Evolutionary conservation across 2,329 filamentous ascomycete species (phyloP), one percentile per base, ranked within the genome.

Genomic region (Monilinia fructigena): DNA sequence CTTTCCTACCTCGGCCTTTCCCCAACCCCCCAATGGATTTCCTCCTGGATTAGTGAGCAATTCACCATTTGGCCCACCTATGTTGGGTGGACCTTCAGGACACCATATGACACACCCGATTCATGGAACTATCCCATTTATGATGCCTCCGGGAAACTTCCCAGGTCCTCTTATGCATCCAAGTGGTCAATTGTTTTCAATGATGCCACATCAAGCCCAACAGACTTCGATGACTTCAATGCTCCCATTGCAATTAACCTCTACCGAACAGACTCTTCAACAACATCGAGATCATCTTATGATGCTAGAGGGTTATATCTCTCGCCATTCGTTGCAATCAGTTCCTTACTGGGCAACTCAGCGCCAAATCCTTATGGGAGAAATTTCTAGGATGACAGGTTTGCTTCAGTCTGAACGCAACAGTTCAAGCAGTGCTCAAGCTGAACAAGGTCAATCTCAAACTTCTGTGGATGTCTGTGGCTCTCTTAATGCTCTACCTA

Each of bases 281-380:
- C 62, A 78, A 53, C 79, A 88, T 64, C 80, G 80, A 52, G 72
- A 74, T n/a, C 80, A 81, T n/a, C 78, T 88, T 67, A 84, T 82
- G 71, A 82, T 83, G 66, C 79, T 83, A 52, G 82, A 87, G 69
- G 82, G 85, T 67, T 85, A 89, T 70, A 75, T 88, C 55, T 80
- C 82, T 63, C 86, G 84, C 23, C 55, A 65, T n/a, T 65, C 63
- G 11, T 23, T 65, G 26, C 63, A 65, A 50, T 85, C 88, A 67
- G 84, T 85, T 70, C 80, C 79, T 68, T 76, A 79, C 45, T 81
- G 85, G 74, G 79, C 82, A 68, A 72, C 76, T 35, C 79, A 80
- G 54, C 80, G 78, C 4, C 72, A 77, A 47, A 73, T 77, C 47
- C 73, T 85, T 66, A 76, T 78, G n/a, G 75, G 78, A 28, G 63